Evolutionary conservation across 2,329 filamentous ascomycete genomes (phyloP).

Genomic region (Gaeumannomyces tritici): DNA sequence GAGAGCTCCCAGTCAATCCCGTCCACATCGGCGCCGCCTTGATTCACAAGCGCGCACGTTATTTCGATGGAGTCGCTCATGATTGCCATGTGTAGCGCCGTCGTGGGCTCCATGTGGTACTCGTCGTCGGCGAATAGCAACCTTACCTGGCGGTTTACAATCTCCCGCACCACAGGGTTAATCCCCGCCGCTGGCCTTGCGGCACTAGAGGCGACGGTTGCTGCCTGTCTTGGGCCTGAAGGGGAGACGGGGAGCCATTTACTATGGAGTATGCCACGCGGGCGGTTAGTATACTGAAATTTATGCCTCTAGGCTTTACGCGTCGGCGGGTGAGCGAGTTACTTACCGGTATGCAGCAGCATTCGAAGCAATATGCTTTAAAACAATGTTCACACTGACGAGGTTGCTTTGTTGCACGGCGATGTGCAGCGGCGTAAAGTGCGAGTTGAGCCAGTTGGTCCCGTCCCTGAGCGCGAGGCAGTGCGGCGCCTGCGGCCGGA

Average conservation of each 20-base stretch:
- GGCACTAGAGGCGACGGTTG: neutral
- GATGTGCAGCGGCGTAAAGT: conserved; percentile 2
- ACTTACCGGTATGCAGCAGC: neutral
- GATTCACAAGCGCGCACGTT: neutral
- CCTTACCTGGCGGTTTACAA: neutral
- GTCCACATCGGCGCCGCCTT: neutral
- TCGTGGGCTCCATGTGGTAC: neutral
- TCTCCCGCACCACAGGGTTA: neutral
- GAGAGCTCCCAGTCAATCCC: neutral
- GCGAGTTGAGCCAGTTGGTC: conserved; percentile 1
- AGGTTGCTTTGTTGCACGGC: neutral
- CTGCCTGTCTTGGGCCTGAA: neutral
- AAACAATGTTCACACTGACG: neutral
- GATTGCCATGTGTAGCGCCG: neutral
- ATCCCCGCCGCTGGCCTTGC: neutral
- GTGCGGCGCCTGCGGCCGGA: too few relatives aligned
- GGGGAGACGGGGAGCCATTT: neutral
- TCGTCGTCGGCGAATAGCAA: neutral
- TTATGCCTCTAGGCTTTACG: neutral
- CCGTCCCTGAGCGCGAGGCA: neutral
- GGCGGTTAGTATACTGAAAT: neutral
- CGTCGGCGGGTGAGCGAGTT: neutral
- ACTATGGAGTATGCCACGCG: neutral
- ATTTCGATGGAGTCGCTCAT: neutral
- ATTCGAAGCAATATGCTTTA: neutral